Evolutionary conservation across 2,329 filamentous ascomycete genomes (phyloP).

Genomic region (Neofusicoccum sp.): DNA sequence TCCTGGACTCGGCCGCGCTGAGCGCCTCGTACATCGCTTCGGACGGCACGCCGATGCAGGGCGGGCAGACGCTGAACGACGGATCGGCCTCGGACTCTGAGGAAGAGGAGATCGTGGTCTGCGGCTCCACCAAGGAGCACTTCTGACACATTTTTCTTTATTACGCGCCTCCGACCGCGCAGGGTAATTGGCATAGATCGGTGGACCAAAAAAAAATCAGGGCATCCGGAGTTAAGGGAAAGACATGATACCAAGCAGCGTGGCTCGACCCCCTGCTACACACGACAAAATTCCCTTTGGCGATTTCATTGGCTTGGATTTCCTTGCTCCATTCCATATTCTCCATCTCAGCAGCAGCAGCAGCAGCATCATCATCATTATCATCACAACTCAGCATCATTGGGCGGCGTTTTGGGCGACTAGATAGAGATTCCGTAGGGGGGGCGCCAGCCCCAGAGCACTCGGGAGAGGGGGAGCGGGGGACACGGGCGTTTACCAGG

Average conservation of each 20-base stretch:
- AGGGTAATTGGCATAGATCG: constrained; percentile 12
- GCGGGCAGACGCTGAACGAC: constrained; percentile 12
- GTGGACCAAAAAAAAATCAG: constrained; percentile 9
- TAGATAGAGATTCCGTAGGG: constrained; percentile 18
- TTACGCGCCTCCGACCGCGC: background rate
- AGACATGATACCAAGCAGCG: constrained; percentile 19
- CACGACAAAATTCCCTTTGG: constrained; percentile 13
- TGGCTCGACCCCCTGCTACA: constrained; percentile 11
- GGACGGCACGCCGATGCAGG: constrained; percentile 11
- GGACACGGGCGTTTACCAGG: background rate
- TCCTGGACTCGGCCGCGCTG: constrained; percentile 19
- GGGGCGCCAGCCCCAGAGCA: background rate
- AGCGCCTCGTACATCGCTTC: constrained; percentile 11
- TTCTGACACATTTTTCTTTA: constrained; percentile 12
- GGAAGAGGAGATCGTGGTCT: background rate
- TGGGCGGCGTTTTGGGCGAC: constrained; percentile 20
- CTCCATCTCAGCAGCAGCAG: background rate
- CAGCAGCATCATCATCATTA: background rate
- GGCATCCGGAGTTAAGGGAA: constrained; percentile 15
- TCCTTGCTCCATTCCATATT: background rate
- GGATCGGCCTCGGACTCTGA: constrained; percentile 2
- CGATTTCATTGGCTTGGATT: constrained; percentile 10
- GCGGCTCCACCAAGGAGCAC: constrained; percentile 5
- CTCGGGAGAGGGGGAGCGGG: background rate
- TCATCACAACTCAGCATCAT: constrained; percentile 18